Evolutionary conservation across 225 moss, liverwort and hornwort species (phyloP).

Genomic region (Pseudisothecium myosuroides): DNA sequence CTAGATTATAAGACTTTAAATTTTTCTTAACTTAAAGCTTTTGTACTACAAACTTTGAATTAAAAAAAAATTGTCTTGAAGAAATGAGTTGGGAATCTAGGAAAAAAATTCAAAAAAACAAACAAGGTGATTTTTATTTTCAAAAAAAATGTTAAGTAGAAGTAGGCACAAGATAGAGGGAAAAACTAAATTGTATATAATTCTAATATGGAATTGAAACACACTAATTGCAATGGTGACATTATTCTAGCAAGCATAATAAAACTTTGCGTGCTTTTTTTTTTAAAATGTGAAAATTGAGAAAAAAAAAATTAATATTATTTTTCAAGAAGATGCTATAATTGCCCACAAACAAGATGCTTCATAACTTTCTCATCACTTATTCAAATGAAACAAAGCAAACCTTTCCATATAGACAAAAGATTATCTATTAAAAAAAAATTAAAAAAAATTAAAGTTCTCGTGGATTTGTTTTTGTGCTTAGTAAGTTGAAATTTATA

Average conservation of each 20-base stretch:
- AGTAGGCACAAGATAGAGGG: neutral
- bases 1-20: too few species aligned
- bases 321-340: neutral
- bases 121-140: rapidly evolving
- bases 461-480: rapidly evolving
- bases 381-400: neutral
- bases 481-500: neutral
- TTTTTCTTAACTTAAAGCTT: too few species aligned
- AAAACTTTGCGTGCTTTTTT: neutral
- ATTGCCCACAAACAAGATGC: neutral
- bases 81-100: neutral
- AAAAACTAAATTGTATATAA: neutral
- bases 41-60: too few species aligned
- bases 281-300: neutral
- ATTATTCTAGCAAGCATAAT: neutral
- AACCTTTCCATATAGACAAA: neutral
- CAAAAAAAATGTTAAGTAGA: neutral
- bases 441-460: neutral
- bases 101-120: neutral
- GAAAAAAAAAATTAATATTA: rapidly evolving
- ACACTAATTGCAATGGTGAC: rapidly evolving
- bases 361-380: neutral
- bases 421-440: neutral
- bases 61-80: too few species aligned
- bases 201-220: neutral